Percentiles rank a stretch among this genome's conserved stretches.
phyloP scores from a whole-genome alignment of 495 filamentous ascomycete genomes.

The Podospora conica region DNA sequence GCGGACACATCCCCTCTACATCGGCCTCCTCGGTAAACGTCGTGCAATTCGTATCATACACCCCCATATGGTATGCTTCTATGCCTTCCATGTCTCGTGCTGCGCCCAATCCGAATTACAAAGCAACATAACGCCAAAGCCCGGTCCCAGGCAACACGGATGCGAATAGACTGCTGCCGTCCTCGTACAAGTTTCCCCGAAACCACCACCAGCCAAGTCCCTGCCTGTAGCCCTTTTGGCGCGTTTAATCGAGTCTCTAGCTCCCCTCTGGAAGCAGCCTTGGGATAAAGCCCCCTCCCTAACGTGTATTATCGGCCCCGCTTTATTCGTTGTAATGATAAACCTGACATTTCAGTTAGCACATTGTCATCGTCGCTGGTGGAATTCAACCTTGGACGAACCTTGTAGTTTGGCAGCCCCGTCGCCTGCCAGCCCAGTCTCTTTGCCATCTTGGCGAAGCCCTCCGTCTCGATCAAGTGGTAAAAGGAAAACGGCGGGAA shows the following conservation, averaged over 20 bases:
- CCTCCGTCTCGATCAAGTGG: slow-evolving; percentile 94
- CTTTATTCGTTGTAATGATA: slow-evolving; percentile 86
- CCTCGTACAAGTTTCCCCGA: slow-evolving; percentile 2
- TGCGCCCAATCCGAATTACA: background rate
- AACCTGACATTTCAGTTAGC: slow-evolving; percentile 50
- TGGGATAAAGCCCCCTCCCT: background rate
- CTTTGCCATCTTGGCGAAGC: slow-evolving; percentile 94
- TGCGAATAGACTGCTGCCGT: background rate
- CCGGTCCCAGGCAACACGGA: background rate
- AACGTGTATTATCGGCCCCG: background rate
- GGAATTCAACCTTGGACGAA: slow-evolving; percentile 38
- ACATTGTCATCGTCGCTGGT: background rate
- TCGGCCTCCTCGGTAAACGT: background rate
- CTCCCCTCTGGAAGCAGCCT: background rate
- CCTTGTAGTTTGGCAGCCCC: slow-evolving; percentile 94
- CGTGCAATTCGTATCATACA: slow-evolving; percentile 11
- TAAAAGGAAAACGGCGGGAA: slow-evolving; percentile 96
- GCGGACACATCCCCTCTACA: background rate
- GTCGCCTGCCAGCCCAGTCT: slow-evolving; percentile 76
- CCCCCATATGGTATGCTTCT: background rate
- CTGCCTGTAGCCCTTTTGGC: slow-evolving; percentile 9
- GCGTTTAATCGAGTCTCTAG: background rate
- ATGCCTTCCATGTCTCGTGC: background rate
- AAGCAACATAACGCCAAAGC: slow-evolving; percentile 1
- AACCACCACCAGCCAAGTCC: slow-evolving; percentile 10